Evolutionary conservation across 2,329 filamentous ascomycete genomes (phyloP).

Genomic region (Aureobasidium lini): DNA sequence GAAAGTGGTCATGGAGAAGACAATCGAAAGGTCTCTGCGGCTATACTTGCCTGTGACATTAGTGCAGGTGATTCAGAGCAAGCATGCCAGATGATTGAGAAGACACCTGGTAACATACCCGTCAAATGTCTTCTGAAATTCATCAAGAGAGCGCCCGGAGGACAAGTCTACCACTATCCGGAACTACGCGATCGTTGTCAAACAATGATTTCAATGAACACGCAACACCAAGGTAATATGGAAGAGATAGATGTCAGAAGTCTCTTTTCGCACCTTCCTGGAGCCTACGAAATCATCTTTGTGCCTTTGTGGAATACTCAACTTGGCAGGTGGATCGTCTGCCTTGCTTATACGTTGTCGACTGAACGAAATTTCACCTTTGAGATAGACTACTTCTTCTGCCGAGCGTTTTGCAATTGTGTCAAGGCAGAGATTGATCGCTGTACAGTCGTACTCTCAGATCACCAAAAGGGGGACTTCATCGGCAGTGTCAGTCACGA

Average conservation of each 20-base stretch:
- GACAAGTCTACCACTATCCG: not conserved
- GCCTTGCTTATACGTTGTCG: conserved; percentile 38
- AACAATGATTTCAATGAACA: not conserved
- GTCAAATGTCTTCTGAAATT: not conserved
- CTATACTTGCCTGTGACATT: not conserved
- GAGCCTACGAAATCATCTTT: conserved; percentile 41
- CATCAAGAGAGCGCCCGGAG: not conserved
- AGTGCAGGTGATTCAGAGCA: not conserved
- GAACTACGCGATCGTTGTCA: not conserved
- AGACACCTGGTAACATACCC: not conserved
- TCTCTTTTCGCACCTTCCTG: conserved; percentile 33
- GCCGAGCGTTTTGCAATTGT: conserved; percentile 31
- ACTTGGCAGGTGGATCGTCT: conserved; percentile 21
- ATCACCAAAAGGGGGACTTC: conserved; percentile 42
- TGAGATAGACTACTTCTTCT: conserved; percentile 30
- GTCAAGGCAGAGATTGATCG: conserved; percentile 32
- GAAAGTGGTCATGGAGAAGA: not conserved
- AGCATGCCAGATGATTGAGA: not conserved
- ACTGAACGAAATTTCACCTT: conserved; percentile 30
- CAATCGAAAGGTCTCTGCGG: not conserved
- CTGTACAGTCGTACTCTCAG: conserved; percentile 29
- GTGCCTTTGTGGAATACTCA: conserved; percentile 44
- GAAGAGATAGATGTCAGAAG: conserved; percentile 18
- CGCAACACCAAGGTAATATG: not conserved
- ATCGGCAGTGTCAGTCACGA: conserved; percentile 43